Base-by-base conservation (phyloP, 2,329 filamentous ascomycete genomes). In the Colletotrichum liriopes region DNA sequence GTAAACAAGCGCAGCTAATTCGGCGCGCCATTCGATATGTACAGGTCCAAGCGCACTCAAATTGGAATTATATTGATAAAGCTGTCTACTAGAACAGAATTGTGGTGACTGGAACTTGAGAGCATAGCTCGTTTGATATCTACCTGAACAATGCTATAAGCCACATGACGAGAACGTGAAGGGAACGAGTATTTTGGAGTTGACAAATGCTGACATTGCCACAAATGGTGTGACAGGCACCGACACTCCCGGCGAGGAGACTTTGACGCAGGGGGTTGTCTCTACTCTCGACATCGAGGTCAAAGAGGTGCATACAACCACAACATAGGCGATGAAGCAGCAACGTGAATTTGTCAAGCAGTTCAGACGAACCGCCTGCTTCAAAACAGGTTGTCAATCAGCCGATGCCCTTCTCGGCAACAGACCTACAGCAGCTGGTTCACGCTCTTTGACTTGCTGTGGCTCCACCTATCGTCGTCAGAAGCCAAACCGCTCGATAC, bases 331-430 rank as follows among this genome's bases (percentile, higher is more conserved):
- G 41, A 35, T n/a, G 12, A 14, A 52, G 52, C 20, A 26, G 35
- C 29, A 41, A 16, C n/a, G 49, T 8, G 32, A n/a, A 71, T 71
- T 71, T 71, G 68, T 67, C 64, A 71, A 62, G 16, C 12, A 59
- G 8, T 58, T 72, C 35, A 64, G 69, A 72, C 51, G 69, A 72
- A 72, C 69, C 18, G 2, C 49, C 37, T 2, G 12, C 12, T 49
- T 35, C 9, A n/a, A 4, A 35, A 20, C 11, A 32, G 3, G 3
- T 32, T 55, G 7, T 3, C 2, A 14, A 18, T 8, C 20, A 7
- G 9, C 9, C 29, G 6, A 51, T 47, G 51, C 49, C 49, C 39
- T 55, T n/a, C 52, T 32, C 52, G 29, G 29, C 35, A 55, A 9
- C 12, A 18, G 8, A 20, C 8, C 18, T 11, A 8, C 9, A 35